These are phyloP conservation scores for Nyctanthes arbortristis DNA, from an alignment of 257 asterid species.

Conservation along the genomic window DNA sequence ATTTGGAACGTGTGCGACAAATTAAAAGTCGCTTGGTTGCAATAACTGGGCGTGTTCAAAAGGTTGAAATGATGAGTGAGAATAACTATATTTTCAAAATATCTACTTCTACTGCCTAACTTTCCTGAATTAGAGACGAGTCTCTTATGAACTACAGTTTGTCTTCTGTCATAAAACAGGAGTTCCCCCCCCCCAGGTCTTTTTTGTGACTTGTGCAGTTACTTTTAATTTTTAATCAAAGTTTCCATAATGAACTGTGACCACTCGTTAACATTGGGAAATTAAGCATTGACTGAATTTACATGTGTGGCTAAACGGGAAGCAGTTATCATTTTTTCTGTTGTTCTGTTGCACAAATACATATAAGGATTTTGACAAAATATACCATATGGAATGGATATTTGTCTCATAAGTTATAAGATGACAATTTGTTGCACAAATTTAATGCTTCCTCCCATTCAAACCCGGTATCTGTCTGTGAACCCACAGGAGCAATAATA, in stretches of 20 bases:
- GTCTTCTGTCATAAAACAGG: conserved; percentile 3
- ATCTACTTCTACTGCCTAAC: neutral
- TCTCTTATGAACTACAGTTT: neutral
- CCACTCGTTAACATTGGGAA: neutral
- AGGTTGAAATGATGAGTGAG: conserved; percentile 52
- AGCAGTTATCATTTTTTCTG: neutral
- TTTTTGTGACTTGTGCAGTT: conserved; percentile 7
- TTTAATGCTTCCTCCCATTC: no score
- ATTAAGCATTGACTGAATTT: neutral
- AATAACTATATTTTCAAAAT: no score
- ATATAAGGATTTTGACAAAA: neutral
- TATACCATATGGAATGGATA: neutral
- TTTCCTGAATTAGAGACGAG: conserved; percentile 1
- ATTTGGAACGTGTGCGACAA: conserved; percentile 94
- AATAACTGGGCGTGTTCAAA: conserved; percentile 95
- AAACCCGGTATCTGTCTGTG: no score
- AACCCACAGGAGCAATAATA: neutral
- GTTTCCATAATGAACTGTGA: neutral
- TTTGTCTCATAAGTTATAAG: neutral
- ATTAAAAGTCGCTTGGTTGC: conserved; percentile 95
- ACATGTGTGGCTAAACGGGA: neutral
- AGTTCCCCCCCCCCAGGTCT: no score
- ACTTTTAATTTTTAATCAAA: neutral
- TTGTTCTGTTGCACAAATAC: neutral
- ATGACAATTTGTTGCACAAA: neutral